phyloP scores from a whole-genome alignment of 2,329 filamentous ascomycete genomes.

The Epichloe elymi region DNA sequence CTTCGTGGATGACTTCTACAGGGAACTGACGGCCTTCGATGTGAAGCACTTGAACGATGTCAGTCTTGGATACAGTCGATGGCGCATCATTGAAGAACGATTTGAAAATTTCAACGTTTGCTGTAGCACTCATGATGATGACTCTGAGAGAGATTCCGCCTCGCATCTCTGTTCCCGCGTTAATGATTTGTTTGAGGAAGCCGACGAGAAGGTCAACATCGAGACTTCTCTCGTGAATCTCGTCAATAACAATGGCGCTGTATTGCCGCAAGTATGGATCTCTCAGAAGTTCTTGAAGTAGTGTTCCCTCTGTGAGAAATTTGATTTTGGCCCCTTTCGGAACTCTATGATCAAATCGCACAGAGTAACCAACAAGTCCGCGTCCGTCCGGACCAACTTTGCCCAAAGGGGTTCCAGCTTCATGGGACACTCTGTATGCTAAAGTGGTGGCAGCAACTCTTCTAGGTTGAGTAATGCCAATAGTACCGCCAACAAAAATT shows the following conservation, averaged over 20 bases:
- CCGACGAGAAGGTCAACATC: conserved; percentile 87
- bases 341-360: conserved; percentile 81
- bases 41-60: conserved; percentile 34
- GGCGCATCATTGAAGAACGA: conserved; percentile 50
- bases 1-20: conserved; percentile 65
- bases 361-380: conserved; percentile 71
- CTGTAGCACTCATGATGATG: conserved; percentile 93
- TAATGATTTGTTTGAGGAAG: conserved; percentile 69
- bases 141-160: conserved; percentile 71
- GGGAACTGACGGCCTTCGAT: conserved; percentile 83
- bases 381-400: conserved; percentile 28
- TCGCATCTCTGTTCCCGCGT: conserved; percentile 46
- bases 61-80: conserved; percentile 4
- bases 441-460: conserved; percentile 88
- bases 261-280: conserved; percentile 77
- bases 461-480: conserved; percentile 89
- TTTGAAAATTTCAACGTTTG: conserved; percentile 67
- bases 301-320: conserved; percentile 90
- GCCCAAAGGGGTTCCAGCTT: conserved; percentile 45
- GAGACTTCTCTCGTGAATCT: conserved; percentile 90
- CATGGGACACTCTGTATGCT: conserved; percentile 74
- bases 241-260: conserved; percentile 83
- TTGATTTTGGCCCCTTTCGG: conserved; percentile 80
- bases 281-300: conserved; percentile 81
- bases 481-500: conserved; percentile 56